These are phyloP conservation scores for Spathaspora hagerdaliae DNA, from an alignment of 805 yeast species.

Conservation along the genomic window DNA sequence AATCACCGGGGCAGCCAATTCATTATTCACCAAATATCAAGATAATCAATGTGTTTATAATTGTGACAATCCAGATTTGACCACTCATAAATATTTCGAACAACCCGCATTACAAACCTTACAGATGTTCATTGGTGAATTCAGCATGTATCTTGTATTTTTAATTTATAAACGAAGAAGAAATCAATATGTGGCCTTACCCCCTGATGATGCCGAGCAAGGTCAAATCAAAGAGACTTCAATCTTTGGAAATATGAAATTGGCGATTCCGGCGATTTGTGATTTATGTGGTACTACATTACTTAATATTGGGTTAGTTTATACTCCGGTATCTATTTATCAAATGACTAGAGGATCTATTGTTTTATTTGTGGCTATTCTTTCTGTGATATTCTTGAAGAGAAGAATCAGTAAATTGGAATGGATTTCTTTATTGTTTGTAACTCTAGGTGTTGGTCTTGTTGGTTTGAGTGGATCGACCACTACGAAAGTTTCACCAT, in stretches of 20 bases:
- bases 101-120: constrained; percentile 78
- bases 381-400: constrained; percentile 60
- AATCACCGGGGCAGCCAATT: constrained; percentile 67
- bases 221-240: constrained; percentile 6
- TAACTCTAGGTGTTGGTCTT: constrained; percentile 62
- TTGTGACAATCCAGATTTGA: constrained; percentile 44
- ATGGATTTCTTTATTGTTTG: constrained; percentile 65
- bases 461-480: constrained; percentile 70
- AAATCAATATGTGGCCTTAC: constrained; percentile 12
- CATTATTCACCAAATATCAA: constrained; percentile 70
- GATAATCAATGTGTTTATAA: constrained; percentile 66
- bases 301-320: constrained; percentile 69
- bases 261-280: constrained; percentile 62
- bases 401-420: constrained; percentile 55
- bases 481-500: constrained; percentile 12
- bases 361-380: constrained; percentile 69
- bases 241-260: constrained; percentile 15
- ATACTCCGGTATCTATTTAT: constrained; percentile 74
- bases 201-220: constrained; percentile 4
- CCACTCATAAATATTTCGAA: constrained; percentile 50
- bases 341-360: constrained; percentile 85
- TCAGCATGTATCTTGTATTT: constrained; percentile 42
- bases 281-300: constrained; percentile 73
- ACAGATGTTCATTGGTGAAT: constrained; percentile 79
- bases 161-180: constrained; percentile 17